Conservation (phyloP, 306 rosid genomes). For the Aeschynomene evenia region DNA sequence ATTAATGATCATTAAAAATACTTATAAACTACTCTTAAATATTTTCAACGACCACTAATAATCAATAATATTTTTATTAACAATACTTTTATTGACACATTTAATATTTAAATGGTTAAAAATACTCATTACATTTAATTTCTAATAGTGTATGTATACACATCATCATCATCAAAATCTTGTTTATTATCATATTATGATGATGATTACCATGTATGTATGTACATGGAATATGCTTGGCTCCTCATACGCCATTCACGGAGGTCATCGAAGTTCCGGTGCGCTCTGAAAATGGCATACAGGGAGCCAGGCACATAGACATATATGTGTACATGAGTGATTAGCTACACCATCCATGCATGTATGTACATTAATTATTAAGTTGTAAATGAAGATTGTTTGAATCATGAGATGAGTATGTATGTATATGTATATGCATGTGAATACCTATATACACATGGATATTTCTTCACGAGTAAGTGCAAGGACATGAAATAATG, state of each 20-base stretch:
- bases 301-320: conserved; percentile 49
- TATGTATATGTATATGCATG: too few species aligned
- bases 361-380: too few species aligned
- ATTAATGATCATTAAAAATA: too few species aligned
- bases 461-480: not conserved
- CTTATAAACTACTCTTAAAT: too few species aligned
- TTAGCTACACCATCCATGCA: too few species aligned
- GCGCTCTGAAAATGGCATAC: conserved; percentile 45
- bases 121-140: too few species aligned
- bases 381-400: not conserved
- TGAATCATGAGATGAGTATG: not conserved
- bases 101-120: too few species aligned
- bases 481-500: conserved; percentile 5
- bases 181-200: not conserved
- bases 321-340: not conserved
- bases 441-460: too few species aligned
- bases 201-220: conserved; percentile 35
- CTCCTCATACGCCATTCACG: conserved; percentile 46
- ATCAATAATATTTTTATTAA: too few species aligned
- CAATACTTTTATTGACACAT: too few species aligned
- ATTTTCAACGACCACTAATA: too few species aligned
- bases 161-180: not conserved
- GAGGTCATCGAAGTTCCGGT: conserved; percentile 16
- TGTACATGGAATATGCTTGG: conserved; percentile 41
- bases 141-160: too few species aligned